Evolutionary conservation across 2,329 filamentous ascomycete species (phyloP).

Genomic region (Alternaria sp.): DNA sequence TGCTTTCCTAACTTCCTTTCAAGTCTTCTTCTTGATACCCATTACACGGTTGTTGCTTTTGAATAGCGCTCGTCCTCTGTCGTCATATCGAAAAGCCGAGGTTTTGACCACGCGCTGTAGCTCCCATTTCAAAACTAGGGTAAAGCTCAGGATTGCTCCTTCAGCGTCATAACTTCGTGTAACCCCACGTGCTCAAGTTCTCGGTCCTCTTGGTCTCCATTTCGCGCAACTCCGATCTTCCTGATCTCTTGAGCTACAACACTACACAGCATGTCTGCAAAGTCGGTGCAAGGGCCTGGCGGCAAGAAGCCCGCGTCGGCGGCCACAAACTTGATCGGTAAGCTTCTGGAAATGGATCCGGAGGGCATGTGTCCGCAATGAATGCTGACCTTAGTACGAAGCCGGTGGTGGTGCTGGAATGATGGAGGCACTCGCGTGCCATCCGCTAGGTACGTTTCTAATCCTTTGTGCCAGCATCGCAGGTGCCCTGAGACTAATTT

Average conservation of each 20-base stretch:
- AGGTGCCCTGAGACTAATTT: slow-evolving; percentile 23
- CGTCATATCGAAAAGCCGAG: slow-evolving; percentile 8
- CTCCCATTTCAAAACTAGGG: neutral
- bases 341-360: slow-evolving; percentile 36
- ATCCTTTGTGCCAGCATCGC: neutral
- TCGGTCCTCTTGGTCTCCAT: neutral
- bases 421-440: slow-evolving; percentile 98
- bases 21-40: slow-evolving; percentile 13
- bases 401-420: slow-evolving; percentile 97
- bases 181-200: slow-evolving; percentile 3
- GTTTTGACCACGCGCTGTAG: neutral
- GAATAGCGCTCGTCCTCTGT: slow-evolving; percentile 26
- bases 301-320: slow-evolving; percentile 82
- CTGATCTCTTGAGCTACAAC: slow-evolving; percentile 1
- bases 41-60: slow-evolving; percentile 4
- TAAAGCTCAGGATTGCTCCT: neutral
- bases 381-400: slow-evolving; percentile 51
- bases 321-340: slow-evolving; percentile 91
- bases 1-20: slow-evolving; percentile 13
- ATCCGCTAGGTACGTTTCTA: slow-evolving; percentile 77
- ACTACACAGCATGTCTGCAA: slow-evolving; percentile 63
- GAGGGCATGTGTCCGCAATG: neutral
- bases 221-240: neutral
- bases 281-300: slow-evolving; percentile 63
- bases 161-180: neutral